phyloP scores from a whole-genome alignment of 352 stramenopile species.

The Pythium phragmiticola region DNA sequence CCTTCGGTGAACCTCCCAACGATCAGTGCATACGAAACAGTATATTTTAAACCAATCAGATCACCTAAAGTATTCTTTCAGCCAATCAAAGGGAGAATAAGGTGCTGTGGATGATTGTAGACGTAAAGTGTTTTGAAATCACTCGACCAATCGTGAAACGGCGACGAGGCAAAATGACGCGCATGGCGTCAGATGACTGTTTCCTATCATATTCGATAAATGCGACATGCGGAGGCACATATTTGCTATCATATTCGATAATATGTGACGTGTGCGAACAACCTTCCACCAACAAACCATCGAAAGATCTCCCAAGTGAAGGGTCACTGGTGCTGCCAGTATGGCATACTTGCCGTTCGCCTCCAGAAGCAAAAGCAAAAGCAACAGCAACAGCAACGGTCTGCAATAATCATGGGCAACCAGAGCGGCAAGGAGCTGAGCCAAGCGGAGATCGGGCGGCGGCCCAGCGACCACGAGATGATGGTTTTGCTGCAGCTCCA shows the following conservation, averaged over 20 bases:
- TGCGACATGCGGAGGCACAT: not conserved
- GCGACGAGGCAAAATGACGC: conserved; percentile 1
- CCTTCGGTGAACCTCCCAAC: too few species aligned
- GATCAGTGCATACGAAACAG: too few species aligned
- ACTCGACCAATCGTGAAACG: not conserved
- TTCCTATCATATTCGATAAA: not conserved
- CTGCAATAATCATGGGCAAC: conserved; percentile 40
- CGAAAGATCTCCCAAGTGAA: conserved; percentile 6
- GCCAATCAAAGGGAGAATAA: not conserved
- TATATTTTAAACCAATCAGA: too few species aligned
- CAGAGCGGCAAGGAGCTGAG: conserved; percentile 30
- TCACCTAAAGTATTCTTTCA: not conserved
- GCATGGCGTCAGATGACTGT: not conserved
- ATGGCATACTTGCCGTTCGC: not conserved
- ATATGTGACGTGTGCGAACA: conserved; percentile 4
- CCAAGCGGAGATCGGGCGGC: conserved; percentile 41
- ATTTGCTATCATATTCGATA: not conserved
- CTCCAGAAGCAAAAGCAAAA: not conserved
- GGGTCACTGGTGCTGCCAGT: not conserved
- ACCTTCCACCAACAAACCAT: conserved; percentile 8
- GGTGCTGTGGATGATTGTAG: too few species aligned
- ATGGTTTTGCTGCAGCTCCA: conserved; percentile 63
- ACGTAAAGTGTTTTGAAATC: too few species aligned
- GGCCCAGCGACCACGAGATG: conserved; percentile 60
- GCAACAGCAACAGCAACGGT: not conserved